phyloP scores from a whole-genome alignment of 768 basidiomycete genomes.

The Rhodotorula sphaerocarpa region DNA sequence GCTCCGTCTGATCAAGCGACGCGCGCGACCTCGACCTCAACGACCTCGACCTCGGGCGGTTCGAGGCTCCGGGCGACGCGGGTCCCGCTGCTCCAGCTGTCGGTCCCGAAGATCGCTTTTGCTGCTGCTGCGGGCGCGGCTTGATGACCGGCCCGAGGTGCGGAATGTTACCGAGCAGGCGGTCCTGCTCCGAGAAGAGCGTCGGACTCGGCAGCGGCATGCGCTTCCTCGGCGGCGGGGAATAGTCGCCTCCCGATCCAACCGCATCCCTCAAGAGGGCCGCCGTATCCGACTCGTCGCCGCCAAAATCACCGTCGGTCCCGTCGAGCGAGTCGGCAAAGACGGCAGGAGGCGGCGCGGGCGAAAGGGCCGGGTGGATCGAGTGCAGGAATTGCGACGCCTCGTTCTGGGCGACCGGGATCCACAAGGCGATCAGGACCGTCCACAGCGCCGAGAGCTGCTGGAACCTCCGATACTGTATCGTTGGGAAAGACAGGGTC shows the following conservation, averaged over 20 bases:
- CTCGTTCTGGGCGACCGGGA: constrained; percentile 37
- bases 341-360: not conserved
- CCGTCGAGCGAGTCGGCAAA: not conserved
- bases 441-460: constrained; percentile 89
- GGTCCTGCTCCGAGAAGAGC: constrained; percentile 24
- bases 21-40: too few species aligned
- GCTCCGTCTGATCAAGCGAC: too few species aligned
- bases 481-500: not conserved
- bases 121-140: too few species aligned
- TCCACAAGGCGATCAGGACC: constrained; percentile 91
- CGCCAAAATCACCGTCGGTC: not conserved
- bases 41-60: too few species aligned
- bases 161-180: constrained; percentile 15
- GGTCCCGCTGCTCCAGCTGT: too few species aligned
- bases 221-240: not conserved
- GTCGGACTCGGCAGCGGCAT: constrained; percentile 15
- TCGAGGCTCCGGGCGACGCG: too few species aligned
- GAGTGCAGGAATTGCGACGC: constrained; percentile 21
- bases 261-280: not conserved
- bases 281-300: not conserved
- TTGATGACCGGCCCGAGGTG: too few species aligned
- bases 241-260: not conserved
- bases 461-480: constrained; percentile 26
- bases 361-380: constrained; percentile 14
- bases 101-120: too few species aligned